Base-by-base conservation (phyloP, 176 grass and related monocot genomes). In the Melocanna baccifera region DNA sequence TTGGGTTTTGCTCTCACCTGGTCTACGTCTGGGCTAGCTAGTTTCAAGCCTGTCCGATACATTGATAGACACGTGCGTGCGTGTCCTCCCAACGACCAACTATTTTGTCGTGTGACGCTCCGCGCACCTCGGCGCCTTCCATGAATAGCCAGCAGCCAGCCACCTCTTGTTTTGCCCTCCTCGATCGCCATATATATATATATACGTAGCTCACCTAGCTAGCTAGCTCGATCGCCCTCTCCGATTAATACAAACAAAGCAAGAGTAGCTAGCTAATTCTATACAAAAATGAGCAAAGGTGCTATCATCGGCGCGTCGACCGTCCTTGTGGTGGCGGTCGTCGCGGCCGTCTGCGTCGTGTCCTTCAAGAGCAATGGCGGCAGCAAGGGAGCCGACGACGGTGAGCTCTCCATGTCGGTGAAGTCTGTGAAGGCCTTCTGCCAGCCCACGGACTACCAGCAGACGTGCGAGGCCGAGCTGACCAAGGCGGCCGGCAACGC, bases 401-500 rank as follows among this genome's bases (percentile, higher is more conserved):
- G 47, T 4, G 59, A 92, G 73, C 84, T 91, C 0, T 91, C 84
- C 28, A 85, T 74, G 56, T 93, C 92, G 5, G 84, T 89, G 0
- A 94, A 93, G 82, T 78, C 91, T 11, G 88, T 94, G 14, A 73
- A 90, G 58, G 70, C 90, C 1, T 91, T 98, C 80, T 98, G 91
- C 82, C 81, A 79, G 66, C 87, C 92, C 1, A 90, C 86, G 11
- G 92, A 95, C 80, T 93, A 94, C 81, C 81, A 88, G 86, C 32
- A 90, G 75, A 88, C 87, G 6, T 98, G 93, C 83, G 85, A 98
- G 89, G 85, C 71, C 57, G 86, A 88, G n/a, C 87, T 98, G 66
- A n/a, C 6, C 61, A 41, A 70, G 6, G 81, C 58, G 3, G 89
- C 87, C 0, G 85, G 77, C 69, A 90, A 98, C 79, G 81, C 67